A percentile compares a stretch with the other conserved stretches of the same genome.
These are phyloP conservation scores for Henningerozyma blattae DNA, from an alignment of 805 yeast genomes.

Conservation along the genomic window DNA sequence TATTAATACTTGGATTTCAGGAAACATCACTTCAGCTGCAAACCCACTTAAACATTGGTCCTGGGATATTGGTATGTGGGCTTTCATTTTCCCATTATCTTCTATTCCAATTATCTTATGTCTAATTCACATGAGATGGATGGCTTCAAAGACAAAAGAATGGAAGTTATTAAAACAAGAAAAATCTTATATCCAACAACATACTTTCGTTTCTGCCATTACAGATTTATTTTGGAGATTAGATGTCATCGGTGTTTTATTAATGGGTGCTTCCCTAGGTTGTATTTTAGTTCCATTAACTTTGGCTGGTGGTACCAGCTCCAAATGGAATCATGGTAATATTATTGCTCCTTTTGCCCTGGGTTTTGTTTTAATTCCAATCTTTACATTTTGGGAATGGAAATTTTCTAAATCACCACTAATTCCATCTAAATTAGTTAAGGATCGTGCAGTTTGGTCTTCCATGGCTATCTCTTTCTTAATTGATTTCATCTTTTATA, in stretches of 20 bases:
- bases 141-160: constrained; percentile 28
- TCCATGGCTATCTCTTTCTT: constrained; percentile 48
- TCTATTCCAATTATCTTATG: constrained; percentile 37
- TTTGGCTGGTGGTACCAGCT: constrained; percentile 44
- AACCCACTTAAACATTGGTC: constrained; percentile 27
- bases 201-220: constrained; percentile 13
- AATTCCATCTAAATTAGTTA: constrained; percentile 39
- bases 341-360: constrained; percentile 55
- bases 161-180: constrained; percentile 24
- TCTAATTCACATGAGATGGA: constrained; percentile 34
- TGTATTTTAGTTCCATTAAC: constrained; percentile 57
- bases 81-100: constrained; percentile 41
- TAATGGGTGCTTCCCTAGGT: constrained; percentile 44
- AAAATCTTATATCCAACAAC: constrained; percentile 6
- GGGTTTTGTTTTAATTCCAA: constrained; percentile 40
- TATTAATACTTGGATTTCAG: constrained; percentile 62
- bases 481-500: constrained; percentile 49
- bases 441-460: constrained; percentile 56
- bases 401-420: constrained; percentile 44
- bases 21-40: constrained; percentile 33
- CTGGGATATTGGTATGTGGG: constrained; percentile 53
- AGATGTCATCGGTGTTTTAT: constrained; percentile 49
- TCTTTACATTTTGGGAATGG: constrained; percentile 45
- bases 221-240: constrained; percentile 42
- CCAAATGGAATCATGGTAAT: constrained; percentile 43